A percentile compares a stretch with the other conserved stretches of the same genome.
Conservation (phyloP, 805 yeast species). For the Kluyveromyces wickerhamii region DNA sequence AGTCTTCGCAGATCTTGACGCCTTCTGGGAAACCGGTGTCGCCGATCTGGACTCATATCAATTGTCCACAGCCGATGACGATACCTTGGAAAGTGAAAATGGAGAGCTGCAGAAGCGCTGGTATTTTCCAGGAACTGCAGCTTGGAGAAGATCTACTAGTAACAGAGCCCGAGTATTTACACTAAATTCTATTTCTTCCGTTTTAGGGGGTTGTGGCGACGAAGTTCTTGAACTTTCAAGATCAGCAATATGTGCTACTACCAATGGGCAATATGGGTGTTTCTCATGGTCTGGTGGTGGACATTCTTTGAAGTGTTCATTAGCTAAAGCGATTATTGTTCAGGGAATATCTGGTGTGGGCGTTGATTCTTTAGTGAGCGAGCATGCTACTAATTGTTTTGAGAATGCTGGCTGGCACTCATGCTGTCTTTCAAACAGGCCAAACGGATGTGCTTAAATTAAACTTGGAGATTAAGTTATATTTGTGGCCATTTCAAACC, state of each 20-base stretch:
- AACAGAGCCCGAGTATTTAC: not conserved
- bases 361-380: not conserved
- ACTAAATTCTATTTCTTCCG: not conserved
- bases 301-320: not conserved
- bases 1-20: not conserved
- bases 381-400: conserved; percentile 1
- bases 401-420: not conserved
- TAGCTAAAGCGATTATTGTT: not conserved
- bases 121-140: not conserved
- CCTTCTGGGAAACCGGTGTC: not conserved
- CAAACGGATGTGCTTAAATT: not conserved
- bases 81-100: not conserved
- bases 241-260: not conserved
- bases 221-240: not conserved
- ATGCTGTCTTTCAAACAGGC: conserved; percentile 1
- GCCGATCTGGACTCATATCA: not conserved
- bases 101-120: not conserved
- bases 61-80: not conserved
- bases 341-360: conserved; percentile 1
- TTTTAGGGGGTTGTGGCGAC: not conserved
- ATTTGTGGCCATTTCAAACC: not conserved
- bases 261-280: not conserved
- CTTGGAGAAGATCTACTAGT: not conserved
- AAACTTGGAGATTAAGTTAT: not conserved
- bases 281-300: not conserved